These are phyloP conservation scores for Zoysia japonica DNA, from an alignment of 176 grass and related monocot species.

Conservation along the genomic window DNA sequence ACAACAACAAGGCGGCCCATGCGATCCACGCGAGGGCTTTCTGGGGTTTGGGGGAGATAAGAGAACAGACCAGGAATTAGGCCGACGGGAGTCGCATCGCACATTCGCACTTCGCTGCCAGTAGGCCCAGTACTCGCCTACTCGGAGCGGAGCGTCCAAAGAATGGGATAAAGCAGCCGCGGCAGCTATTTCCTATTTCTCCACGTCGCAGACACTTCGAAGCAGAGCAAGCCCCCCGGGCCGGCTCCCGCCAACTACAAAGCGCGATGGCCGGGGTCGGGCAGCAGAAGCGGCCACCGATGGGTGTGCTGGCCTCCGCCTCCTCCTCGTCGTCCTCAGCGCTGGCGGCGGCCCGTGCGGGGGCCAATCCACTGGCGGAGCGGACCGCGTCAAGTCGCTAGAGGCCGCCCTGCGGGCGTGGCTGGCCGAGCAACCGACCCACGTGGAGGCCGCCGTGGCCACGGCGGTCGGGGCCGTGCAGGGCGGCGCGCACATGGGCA, in stretches of 20 bases:
- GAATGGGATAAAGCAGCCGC: background rate
- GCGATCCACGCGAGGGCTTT: no score
- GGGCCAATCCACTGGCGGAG: slow-evolving; percentile 64
- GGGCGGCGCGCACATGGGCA: slow-evolving; percentile 80
- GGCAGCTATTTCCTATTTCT: background rate
- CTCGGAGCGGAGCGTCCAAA: background rate
- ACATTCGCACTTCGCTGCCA: background rate
- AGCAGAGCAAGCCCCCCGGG: background rate
- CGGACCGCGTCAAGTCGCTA: slow-evolving; percentile 55
- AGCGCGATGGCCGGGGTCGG: slow-evolving; percentile 41
- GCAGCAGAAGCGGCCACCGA: slow-evolving; percentile 49
- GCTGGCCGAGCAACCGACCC: slow-evolving; percentile 72
- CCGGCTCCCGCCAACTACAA: background rate
- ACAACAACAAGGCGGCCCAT: no score
- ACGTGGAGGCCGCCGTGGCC: slow-evolving; percentile 70
- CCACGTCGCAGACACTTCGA: background rate
- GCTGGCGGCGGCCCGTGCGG: slow-evolving; percentile 28
- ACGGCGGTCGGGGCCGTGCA: slow-evolving; percentile 72
- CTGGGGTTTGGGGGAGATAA: no score
- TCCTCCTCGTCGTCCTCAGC: slow-evolving; percentile 31
- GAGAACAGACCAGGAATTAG: no score
- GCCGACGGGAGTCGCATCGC: background rate
- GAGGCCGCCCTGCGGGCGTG: slow-evolving; percentile 67
- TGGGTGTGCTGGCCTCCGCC: slow-evolving; percentile 47
- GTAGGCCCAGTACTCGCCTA: no score